These are phyloP conservation scores for Mucor sp. DNA, from an alignment of 371 early-diverging fungal genomes.

Conservation along the genomic window DNA sequence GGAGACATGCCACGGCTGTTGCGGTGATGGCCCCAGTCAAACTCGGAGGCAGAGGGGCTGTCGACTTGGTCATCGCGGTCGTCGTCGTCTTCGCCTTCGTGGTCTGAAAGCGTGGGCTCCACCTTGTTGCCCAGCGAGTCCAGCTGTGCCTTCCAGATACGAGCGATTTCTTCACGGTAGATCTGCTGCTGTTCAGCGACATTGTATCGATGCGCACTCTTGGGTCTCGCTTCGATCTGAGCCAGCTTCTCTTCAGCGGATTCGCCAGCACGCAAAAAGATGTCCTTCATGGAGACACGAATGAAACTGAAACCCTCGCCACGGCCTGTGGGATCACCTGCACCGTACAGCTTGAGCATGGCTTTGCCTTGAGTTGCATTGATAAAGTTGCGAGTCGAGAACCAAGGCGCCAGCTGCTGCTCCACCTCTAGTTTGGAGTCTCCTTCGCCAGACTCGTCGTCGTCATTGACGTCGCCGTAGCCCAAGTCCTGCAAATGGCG, in stretches of 20 bases:
- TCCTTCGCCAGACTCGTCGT: conserved; percentile 69
- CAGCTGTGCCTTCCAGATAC: conserved; percentile 95
- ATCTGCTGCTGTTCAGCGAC: conserved; percentile 96
- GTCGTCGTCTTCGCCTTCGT: conserved; percentile 56
- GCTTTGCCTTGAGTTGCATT: conserved; percentile 91
- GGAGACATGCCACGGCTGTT: conserved; percentile 32
- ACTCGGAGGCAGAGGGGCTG: conserved; percentile 43
- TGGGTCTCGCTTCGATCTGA: conserved; percentile 80
- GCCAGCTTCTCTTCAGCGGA: conserved; percentile 79
- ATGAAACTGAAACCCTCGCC: conserved; percentile 99
- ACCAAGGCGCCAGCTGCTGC: conserved; percentile 97
- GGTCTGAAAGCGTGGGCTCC: conserved; percentile 58
- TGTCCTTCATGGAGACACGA: conserved; percentile 96
- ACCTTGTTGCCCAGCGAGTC: conserved; percentile 59
- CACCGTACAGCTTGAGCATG: conserved; percentile 92
- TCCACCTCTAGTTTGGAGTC: conserved; percentile 86
- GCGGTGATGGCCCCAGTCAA: conserved; percentile 36
- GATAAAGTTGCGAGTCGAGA: conserved; percentile 95
- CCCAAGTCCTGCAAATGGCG: conserved; percentile 95
- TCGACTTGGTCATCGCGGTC: conserved; percentile 30
- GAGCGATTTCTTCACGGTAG: conserved; percentile 90
- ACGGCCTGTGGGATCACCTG: conserved; percentile 97
- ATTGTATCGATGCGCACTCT: conserved; percentile 88
- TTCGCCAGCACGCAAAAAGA: conserved; percentile 90
- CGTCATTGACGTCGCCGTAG: conserved; percentile 67